A percentile compares a stretch with the other conserved stretches of the same genome.
Conservation (phyloP, 495 filamentous ascomycete genomes). For the Evansstolkia leycettana region DNA sequence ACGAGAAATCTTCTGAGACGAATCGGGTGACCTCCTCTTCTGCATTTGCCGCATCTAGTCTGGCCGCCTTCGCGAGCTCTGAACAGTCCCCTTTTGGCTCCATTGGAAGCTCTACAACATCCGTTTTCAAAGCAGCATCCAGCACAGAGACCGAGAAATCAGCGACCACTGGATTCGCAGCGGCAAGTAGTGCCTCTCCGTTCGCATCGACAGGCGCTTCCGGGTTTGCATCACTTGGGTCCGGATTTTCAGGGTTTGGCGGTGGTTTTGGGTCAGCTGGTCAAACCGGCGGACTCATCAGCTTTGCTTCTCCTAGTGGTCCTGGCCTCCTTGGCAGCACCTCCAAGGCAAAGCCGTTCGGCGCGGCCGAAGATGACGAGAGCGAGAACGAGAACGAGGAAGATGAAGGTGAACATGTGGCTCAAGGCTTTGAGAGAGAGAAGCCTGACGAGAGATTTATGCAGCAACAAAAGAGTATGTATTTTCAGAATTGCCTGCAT, state of each 20-base stretch:
- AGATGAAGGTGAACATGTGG: constrained; percentile 31
- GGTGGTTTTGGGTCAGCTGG: constrained; percentile 37
- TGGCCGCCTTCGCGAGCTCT: constrained; percentile 39
- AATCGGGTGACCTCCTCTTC: constrained; percentile 29
- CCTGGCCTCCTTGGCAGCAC: constrained; percentile 38
- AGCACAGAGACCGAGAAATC: constrained; percentile 9
- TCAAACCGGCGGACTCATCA: constrained; percentile 40
- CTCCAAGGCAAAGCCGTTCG: constrained; percentile 57
- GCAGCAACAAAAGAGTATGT: constrained; percentile 59
- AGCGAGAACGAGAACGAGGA: constrained; percentile 39
- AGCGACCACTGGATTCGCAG: constrained; percentile 21
- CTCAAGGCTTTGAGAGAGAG: constrained; percentile 36
- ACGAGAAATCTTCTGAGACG: constrained; percentile 1
- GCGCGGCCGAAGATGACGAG: constrained; percentile 52
- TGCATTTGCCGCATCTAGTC: constrained; percentile 40
- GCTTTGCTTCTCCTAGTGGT: constrained; percentile 55
- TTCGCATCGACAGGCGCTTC: constrained; percentile 17
- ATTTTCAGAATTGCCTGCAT: too few species aligned
- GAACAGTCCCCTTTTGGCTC: constrained; percentile 46
- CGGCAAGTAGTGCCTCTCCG: constrained; percentile 12
- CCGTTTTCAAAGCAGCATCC: constrained; percentile 23
- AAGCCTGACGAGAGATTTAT: constrained; percentile 56
- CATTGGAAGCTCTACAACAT: constrained; percentile 28
- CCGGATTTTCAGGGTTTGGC: constrained; percentile 40
- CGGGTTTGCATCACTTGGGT: constrained; percentile 23